Conservation (phyloP, 2,329 filamentous ascomycete genomes). For the Arthroderma sp. region DNA sequence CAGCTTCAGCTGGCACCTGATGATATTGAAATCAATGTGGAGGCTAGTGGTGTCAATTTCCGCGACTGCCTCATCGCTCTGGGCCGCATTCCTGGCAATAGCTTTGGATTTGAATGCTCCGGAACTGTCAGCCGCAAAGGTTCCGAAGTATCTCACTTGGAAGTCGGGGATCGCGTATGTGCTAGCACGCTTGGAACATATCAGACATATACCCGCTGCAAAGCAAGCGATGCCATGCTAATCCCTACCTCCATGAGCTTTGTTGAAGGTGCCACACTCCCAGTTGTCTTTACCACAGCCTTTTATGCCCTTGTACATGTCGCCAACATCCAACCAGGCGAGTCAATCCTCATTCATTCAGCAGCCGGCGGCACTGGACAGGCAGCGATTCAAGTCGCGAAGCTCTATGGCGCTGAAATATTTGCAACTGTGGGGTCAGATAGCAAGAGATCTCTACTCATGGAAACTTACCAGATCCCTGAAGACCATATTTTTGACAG, state of each 20-base stretch:
- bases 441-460: conserved; percentile 10
- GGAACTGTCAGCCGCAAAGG: conserved; percentile 6
- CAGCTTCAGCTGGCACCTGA: conserved; percentile 10
- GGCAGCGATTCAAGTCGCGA: conserved; percentile 11
- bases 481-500: conserved; percentile 9
- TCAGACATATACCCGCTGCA: conserved; percentile 1
- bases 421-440: conserved; percentile 9
- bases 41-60: conserved; percentile 15
- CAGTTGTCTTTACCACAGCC: conserved; percentile 8
- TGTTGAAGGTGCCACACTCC: background rate
- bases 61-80: conserved; percentile 11
- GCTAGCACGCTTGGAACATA: conserved; percentile 4
- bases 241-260: conserved; percentile 3
- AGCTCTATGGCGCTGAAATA: conserved; percentile 10
- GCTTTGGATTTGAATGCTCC: conserved; percentile 7
- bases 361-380: conserved; percentile 10
- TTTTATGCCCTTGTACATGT: conserved; percentile 9
- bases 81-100: conserved; percentile 8
- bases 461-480: conserved; percentile 7
- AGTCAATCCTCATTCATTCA: conserved; percentile 12
- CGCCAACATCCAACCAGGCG: conserved; percentile 6
- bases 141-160: conserved; percentile 1
- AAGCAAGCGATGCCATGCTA: conserved; percentile 3
- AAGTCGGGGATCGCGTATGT: conserved; percentile 5
- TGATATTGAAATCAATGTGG: conserved; percentile 15